phyloP scores from a whole-genome alignment of 345 rosid species.

The Hibiscus trionum region DNA sequence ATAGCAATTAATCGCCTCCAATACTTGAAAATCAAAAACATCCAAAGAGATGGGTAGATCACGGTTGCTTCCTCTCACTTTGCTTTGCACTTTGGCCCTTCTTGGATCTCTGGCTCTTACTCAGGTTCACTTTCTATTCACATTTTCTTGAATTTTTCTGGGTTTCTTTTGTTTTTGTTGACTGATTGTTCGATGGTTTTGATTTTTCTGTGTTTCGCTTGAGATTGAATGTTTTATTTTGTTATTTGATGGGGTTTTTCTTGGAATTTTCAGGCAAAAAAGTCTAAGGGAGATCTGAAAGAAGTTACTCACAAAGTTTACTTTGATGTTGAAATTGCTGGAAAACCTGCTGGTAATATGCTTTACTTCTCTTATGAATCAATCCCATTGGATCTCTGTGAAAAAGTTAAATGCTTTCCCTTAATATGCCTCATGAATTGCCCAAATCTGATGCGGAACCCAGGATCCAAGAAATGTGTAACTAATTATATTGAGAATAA shows the following conservation, averaged over 20 bases:
- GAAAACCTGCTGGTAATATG: constrained; percentile 79
- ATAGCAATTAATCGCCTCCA: neutral
- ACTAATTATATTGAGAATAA: neutral
- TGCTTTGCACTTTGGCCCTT: constrained; percentile 35
- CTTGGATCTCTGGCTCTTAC: constrained; percentile 34
- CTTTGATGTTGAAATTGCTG: constrained; percentile 85
- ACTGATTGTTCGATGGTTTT: neutral
- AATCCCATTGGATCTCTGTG: neutral
- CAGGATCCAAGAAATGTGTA: neutral
- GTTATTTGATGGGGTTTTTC: neutral
- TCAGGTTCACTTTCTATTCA: constrained; percentile 32
- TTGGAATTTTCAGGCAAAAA: constrained; percentile 54
- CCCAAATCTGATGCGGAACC: neutral
- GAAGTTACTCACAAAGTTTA: constrained; percentile 83
- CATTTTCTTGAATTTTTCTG: constrained; percentile 9
- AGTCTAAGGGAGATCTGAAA: constrained; percentile 46
- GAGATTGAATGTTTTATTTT: neutral
- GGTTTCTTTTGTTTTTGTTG: neutral
- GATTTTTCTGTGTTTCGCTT: neutral
- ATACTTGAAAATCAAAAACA: neutral
- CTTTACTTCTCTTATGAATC: neutral
- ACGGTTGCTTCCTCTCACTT: constrained; percentile 18
- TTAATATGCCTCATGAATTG: neutral
- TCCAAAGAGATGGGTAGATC: constrained; percentile 38
- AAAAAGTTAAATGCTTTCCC: neutral